These are phyloP conservation scores for Margaritispora aquatica DNA, from an alignment of 495 filamentous ascomycete genomes.

Conservation along the genomic window DNA sequence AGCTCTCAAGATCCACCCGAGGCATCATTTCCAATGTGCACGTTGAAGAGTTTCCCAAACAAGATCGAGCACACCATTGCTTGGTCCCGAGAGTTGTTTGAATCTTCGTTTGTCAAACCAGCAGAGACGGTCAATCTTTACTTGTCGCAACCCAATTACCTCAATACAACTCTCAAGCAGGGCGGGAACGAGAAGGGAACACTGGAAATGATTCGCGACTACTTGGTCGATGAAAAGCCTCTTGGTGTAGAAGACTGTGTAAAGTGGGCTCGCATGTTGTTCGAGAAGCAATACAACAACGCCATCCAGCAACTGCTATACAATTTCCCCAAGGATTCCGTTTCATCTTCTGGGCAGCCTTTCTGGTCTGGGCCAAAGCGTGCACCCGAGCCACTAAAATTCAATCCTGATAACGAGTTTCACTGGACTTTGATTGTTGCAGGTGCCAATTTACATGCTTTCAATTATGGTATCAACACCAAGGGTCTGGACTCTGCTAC, in stretches of 20 bases:
- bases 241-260: conserved; percentile 93
- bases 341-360: conserved; percentile 76
- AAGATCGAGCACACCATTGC: conserved; percentile 98
- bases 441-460: conserved; percentile 88
- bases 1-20: conserved; percentile 98
- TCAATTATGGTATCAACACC: conserved; percentile 94
- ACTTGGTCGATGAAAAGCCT: conserved; percentile 88
- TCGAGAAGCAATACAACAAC: conserved; percentile 96
- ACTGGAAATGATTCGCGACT: conserved; percentile 82
- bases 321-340: conserved; percentile 95
- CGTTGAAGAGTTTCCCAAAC: conserved; percentile 95
- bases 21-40: conserved; percentile 99
- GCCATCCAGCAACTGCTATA: conserved; percentile 92
- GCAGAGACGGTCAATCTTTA: conserved; percentile 96
- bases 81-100: conserved; percentile 94
- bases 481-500: conserved; percentile 60
- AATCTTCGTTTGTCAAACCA: conserved; percentile 86
- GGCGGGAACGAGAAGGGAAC: conserved; percentile 96
- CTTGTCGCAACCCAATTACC: conserved; percentile 83
- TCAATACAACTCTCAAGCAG: conserved; percentile 85
- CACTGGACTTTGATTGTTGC: conserved; percentile 84
- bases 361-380: conserved; percentile 99
- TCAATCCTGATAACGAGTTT: conserved; percentile 74
- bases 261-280: conserved; percentile 85
- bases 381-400: conserved; percentile 85